phyloP scores from a whole-genome alignment of 345 rosid species.

The Aquilaria malaccensis region DNA sequence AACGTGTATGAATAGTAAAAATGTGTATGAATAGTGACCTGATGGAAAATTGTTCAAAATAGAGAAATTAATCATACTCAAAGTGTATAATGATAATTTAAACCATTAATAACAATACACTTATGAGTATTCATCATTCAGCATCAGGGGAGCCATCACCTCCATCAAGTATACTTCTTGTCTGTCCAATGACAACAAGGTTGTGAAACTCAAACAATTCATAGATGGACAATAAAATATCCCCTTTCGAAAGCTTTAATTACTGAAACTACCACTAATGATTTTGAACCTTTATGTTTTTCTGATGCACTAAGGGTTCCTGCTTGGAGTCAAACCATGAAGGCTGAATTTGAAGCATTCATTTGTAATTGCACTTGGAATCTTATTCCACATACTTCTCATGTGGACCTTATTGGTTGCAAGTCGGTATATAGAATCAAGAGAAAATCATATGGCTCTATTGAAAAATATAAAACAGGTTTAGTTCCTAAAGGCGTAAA shows the following conservation, averaged over 20 bases:
- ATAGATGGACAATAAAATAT: not conserved
- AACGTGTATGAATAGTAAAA: too few relatives aligned
- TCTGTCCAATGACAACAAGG: too few relatives aligned
- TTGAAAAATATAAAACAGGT: not conserved
- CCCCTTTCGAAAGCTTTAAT: not conserved
- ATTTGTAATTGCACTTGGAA: not conserved
- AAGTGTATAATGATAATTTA: too few relatives aligned
- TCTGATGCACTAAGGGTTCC: not conserved
- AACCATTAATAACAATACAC: too few relatives aligned
- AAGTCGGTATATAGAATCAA: not conserved
- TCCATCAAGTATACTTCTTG: too few relatives aligned
- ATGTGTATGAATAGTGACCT: too few relatives aligned
- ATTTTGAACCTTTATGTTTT: not conserved
- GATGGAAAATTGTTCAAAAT: too few relatives aligned
- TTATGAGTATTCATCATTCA: too few relatives aligned
- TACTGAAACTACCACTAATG: not conserved
- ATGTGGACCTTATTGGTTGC: not conserved
- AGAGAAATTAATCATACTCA: too few relatives aligned
- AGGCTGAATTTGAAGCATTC: not conserved
- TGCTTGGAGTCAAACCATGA: not conserved
- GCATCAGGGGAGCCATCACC: too few relatives aligned
- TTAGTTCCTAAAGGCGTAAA: not conserved
- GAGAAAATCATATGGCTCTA: not conserved
- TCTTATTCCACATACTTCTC: not conserved
- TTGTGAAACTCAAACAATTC: not conserved